Evolutionary conservation across 202 grass and related monocot genomes (phyloP).

Genomic region (Sporobolus alterniflorus): DNA sequence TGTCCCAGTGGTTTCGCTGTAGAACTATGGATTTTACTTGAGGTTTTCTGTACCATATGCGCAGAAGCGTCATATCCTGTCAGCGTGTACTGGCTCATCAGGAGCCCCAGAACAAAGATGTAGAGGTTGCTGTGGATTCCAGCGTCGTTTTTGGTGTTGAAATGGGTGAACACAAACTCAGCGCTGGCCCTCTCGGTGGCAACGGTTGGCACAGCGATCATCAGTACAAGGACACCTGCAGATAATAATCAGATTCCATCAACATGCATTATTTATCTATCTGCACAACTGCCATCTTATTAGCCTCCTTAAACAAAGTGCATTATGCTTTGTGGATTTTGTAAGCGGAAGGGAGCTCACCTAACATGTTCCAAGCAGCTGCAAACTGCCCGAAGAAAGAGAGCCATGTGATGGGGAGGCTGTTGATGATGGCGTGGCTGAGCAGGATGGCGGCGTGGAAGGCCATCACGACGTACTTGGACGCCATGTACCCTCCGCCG

Average conservation of each 20-base stretch:
- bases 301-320: slow-evolving; percentile 9
- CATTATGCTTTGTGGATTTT: background rate
- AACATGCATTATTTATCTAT: too few relatives aligned
- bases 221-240: slow-evolving; percentile 83
- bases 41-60: slow-evolving; percentile 62
- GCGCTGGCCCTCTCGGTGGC: slow-evolving; percentile 88
- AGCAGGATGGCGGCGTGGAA: slow-evolving; percentile 85
- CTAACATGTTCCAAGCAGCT: slow-evolving; percentile 88
- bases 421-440: slow-evolving; percentile 88
- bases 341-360: slow-evolving; percentile 31
- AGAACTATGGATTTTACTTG: background rate
- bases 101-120: slow-evolving; percentile 85
- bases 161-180: slow-evolving; percentile 91
- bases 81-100: slow-evolving; percentile 97
- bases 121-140: slow-evolving; percentile 86
- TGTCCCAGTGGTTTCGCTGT: background rate
- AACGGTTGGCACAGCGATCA: slow-evolving; percentile 86
- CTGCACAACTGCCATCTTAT: background rate
- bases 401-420: slow-evolving; percentile 74
- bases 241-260: background rate
- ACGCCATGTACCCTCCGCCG: slow-evolving; percentile 79
- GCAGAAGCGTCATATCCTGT: slow-evolving; percentile 92
- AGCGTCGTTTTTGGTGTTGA: slow-evolving; percentile 79
- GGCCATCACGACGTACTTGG: slow-evolving; percentile 87
- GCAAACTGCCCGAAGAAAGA: slow-evolving; percentile 92